Evolutionary conservation across 495 filamentous ascomycete genomes (phyloP).

Genomic region (Trichodelitschia bisporula): DNA sequence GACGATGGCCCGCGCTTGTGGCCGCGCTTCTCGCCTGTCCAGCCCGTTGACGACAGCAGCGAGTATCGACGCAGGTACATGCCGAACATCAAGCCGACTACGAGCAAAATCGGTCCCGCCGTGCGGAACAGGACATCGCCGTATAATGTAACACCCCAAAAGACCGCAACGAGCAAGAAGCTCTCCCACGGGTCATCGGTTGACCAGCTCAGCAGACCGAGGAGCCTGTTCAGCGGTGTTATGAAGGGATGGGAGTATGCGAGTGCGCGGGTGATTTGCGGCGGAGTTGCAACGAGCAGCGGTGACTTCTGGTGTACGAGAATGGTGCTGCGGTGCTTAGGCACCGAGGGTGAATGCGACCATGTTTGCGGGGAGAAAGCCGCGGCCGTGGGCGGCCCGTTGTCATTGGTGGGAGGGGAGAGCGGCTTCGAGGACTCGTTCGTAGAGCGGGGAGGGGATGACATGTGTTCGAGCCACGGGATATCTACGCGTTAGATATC

Average conservation of each 20-base stretch:
- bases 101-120: constrained; percentile 62
- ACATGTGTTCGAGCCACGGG: constrained; percentile 11
- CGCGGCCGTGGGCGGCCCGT: constrained; percentile 48
- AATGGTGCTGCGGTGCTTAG: constrained; percentile 63
- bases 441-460: constrained; percentile 12
- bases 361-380: constrained; percentile 69
- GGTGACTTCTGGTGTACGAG: constrained; percentile 94
- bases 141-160: constrained; percentile 71
- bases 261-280: constrained; percentile 72
- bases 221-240: constrained; percentile 56
- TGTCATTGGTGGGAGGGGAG: constrained; percentile 20
- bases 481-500: constrained; percentile 6
- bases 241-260: constrained; percentile 90
- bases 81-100: constrained; percentile 53
- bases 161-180: constrained; percentile 62
- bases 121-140: constrained; percentile 56
- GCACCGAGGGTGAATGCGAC: constrained; percentile 38
- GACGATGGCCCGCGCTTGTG: constrained; percentile 27
- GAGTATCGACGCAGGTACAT: constrained; percentile 89
- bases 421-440: constrained; percentile 9
- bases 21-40: constrained; percentile 32
- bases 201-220: constrained; percentile 77
- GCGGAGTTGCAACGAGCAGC: constrained; percentile 75
- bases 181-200: constrained; percentile 87
- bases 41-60: constrained; percentile 64